Percentiles rank a stretch among this genome's conserved stretches.
Conservation (phyloP, 148 eudicot genomes). For the Camellia sinensis region DNA sequence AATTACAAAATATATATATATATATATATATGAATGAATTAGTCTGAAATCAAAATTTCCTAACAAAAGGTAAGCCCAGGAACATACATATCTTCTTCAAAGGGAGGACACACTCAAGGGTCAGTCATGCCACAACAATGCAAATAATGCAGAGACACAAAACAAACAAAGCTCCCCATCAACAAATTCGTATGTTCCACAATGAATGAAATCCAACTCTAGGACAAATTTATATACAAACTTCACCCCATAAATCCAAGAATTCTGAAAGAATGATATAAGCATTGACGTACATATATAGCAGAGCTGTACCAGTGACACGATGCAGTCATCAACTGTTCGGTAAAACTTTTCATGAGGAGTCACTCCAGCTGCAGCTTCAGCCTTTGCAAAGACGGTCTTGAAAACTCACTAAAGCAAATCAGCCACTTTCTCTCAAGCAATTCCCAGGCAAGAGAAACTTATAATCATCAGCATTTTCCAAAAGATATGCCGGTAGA, state of each 20-base stretch:
- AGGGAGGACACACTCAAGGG: not conserved
- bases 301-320: conserved; percentile 4
- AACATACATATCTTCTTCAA: not conserved
- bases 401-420: not conserved
- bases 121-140: not conserved
- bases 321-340: conserved; percentile 25
- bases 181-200: conserved; percentile 25
- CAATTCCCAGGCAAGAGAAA: conserved; percentile 79
- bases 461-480: conserved; percentile 59
- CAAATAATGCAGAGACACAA: not conserved
- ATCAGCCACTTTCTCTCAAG: conserved; percentile 59
- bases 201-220: conserved; percentile 27
- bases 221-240: conserved; percentile 34
- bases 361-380: conserved; percentile 16
- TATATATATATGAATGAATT: conserved; percentile 2
- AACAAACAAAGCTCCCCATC: conserved; percentile 9
- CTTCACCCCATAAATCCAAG: conserved; percentile 31
- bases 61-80: not conserved
- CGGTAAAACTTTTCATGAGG: conserved; percentile 12
- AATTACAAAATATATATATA: not conserved
- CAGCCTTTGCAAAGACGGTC: conserved; percentile 20
- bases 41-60: conserved; percentile 11
- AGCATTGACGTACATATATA: conserved; percentile 11
- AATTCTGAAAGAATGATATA: conserved; percentile 30
- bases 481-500: conserved; percentile 64